These are phyloP conservation scores for Inga laurina DNA, from an alignment of 306 rosid genomes.

Conservation along the genomic window DNA sequence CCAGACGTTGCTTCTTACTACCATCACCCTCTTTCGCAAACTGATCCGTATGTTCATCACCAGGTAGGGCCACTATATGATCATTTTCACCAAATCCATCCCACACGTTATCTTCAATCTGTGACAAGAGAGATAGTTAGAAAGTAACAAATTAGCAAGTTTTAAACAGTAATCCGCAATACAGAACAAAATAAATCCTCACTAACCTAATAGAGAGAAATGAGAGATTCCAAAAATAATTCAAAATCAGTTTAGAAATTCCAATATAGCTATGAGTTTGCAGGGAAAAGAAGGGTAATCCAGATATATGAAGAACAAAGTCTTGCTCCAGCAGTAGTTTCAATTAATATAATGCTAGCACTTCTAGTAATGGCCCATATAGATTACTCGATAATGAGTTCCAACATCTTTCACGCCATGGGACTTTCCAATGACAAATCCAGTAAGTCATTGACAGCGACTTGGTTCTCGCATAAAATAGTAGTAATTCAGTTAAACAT, in stretches of 20 bases:
- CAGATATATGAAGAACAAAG: neutral
- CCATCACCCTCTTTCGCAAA: slow-evolving; percentile 41
- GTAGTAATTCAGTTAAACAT: neutral
- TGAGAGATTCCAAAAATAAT: neutral
- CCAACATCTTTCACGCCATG: neutral
- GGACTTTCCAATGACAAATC: neutral
- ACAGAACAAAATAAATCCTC: neutral
- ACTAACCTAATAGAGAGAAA: slow-evolving; percentile 22
- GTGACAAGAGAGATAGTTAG: slow-evolving; percentile 33
- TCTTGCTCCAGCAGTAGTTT: neutral
- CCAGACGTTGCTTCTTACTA: slow-evolving; percentile 39
- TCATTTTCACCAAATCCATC: slow-evolving; percentile 59
- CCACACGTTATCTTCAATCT: slow-evolving; percentile 69
- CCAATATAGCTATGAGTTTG: neutral
- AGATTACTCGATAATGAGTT: neutral
- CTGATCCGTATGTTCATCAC: slow-evolving; percentile 39
- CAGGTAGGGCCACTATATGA: slow-evolving; percentile 54
- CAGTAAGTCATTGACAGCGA: neutral
- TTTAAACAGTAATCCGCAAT: neutral
- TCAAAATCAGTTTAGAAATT: neutral
- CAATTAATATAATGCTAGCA: neutral
- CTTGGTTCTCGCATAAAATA: neutral
- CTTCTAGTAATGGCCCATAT: neutral
- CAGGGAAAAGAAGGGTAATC: neutral
- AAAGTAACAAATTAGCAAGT: slow-evolving; percentile 18